Base-by-base conservation (phyloP, 1,284 basidiomycete species). In the Bjerkandera adusta region DNA sequence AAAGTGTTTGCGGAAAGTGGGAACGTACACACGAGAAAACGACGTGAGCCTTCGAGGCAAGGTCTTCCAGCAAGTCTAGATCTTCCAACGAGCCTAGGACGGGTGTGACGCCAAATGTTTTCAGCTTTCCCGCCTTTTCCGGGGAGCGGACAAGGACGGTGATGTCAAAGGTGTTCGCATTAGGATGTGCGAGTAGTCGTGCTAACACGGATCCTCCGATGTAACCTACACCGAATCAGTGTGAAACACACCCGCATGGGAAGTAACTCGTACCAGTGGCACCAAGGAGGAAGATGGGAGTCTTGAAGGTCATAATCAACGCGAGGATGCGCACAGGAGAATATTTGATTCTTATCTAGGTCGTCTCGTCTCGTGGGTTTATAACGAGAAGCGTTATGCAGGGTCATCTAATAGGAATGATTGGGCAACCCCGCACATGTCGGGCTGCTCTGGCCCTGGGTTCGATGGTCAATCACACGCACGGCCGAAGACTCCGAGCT, bases 201-300 rank as follows among this genome's bases (percentile, higher is more conserved):
- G 61, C 48, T 21, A 76, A 64, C 13, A 75, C 62, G n/a, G 70
- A 51, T 18, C 73, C 72, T 11, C 73, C 72, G 43, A 74, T 62
- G 47, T 71, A 72, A 16, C 71, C 71, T 70, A 51, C 57, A 36
- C 25, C 16, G 12, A 4, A 29, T 3, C 3, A 13, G 18, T 26
- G 8, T 22, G 20, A 18, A 18, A 13, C 16, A 18, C 7, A 16
- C 5, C n/a, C 8, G 18, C 16, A 38, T 32, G 1, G 6, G 16
- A 1, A 3, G 12, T 22, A 26, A 15, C 13, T 21, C 51, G 8
- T 47, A 68, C 72, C 73, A 20, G 73, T 75, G 15, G 66, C 66
- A 16, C 72, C 73, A 11, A 68, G 69, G 39, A 74, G 54, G 37
- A 75, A 62, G 36, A 75, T 68, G 6, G 45, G 30, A 20, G 32